Evolutionary conservation across 2,329 filamentous ascomycete species (phyloP).

Genomic region (Corynespora cassiicola): DNA sequence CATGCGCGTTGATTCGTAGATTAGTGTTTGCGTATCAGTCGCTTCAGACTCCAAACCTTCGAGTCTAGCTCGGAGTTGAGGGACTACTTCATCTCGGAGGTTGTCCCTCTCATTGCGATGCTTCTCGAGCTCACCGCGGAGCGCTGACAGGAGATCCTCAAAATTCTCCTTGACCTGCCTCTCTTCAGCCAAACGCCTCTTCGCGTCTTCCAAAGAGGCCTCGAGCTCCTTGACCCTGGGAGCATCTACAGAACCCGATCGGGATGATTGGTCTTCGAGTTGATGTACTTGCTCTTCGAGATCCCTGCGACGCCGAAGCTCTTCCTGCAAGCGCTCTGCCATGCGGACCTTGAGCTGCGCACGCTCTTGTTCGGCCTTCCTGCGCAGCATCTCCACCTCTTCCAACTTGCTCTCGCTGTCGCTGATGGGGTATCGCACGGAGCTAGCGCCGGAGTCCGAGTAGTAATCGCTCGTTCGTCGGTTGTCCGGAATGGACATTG

Average conservation of each 20-base stretch:
- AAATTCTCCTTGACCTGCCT: slow-evolving; percentile 89
- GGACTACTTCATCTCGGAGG: slow-evolving; percentile 85
- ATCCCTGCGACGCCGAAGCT: slow-evolving; percentile 75
- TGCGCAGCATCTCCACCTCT: slow-evolving; percentile 82
- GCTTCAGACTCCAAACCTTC: slow-evolving; percentile 80
- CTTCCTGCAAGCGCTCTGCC: slow-evolving; percentile 85
- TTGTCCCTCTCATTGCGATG: slow-evolving; percentile 90
- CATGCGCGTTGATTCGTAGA: slow-evolving; percentile 82
- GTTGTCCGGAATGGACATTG: slow-evolving; percentile 60
- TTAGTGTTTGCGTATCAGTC: slow-evolving; percentile 73
- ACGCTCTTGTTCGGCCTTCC: slow-evolving; percentile 88
- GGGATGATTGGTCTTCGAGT: slow-evolving; percentile 74
- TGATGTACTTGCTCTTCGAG: slow-evolving; percentile 85
- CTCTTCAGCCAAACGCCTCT: slow-evolving; percentile 83
- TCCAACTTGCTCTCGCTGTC: slow-evolving; percentile 63
- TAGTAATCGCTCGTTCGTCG: slow-evolving; percentile 96
- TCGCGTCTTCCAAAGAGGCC: slow-evolving; percentile 78
- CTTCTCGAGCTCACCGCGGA: slow-evolving; percentile 81
- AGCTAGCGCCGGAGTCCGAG: slow-evolving; percentile 92
- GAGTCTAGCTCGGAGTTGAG: slow-evolving; percentile 75
- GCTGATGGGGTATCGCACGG: slow-evolving; percentile 75
- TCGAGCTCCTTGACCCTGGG: slow-evolving; percentile 79
- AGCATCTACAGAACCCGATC: slow-evolving; percentile 26
- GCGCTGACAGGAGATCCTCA: slow-evolving; percentile 84
- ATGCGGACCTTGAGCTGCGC: slow-evolving; percentile 85